A percentile compares a stretch with the other conserved stretches of the same genome.
These are phyloP conservation scores for Scheffersomyces cryptocercus DNA, from an alignment of 1,139 yeast genomes.

Conservation along the genomic window DNA sequence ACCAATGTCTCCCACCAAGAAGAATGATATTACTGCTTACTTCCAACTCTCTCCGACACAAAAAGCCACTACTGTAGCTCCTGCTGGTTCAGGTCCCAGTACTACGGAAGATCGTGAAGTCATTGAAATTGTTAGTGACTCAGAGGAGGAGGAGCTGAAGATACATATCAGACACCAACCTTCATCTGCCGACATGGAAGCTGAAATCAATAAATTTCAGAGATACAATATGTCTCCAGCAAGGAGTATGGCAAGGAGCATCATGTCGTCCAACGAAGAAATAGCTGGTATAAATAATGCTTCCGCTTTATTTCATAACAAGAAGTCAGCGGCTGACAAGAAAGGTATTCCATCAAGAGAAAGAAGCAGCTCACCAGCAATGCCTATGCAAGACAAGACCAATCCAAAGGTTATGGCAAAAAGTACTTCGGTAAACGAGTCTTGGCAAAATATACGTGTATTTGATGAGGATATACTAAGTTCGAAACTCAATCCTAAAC, in stretches of 20 bases:
- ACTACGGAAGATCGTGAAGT: slow-evolving; percentile 1
- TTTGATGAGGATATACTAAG: slow-evolving; percentile 35
- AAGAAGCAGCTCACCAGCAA: not conserved
- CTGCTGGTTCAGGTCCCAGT: not conserved
- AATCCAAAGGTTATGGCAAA: not conserved
- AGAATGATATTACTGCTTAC: slow-evolving; percentile 4
- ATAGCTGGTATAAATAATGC: not conserved
- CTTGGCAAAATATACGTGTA: slow-evolving; percentile 19
- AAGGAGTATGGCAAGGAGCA: slow-evolving; percentile 4
- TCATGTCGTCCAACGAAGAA: not conserved
- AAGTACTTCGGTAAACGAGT: too few relatives aligned
- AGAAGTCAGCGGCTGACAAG: not conserved
- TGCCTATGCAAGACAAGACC: not conserved
- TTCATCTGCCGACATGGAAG: slow-evolving; percentile 17
- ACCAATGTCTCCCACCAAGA: not conserved
- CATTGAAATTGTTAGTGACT: slow-evolving; percentile 26
- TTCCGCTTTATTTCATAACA: not conserved
- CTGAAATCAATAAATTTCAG: slow-evolving; percentile 18
- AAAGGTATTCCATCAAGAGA: not conserved
- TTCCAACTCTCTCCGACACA: slow-evolving; percentile 8
- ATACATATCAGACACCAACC: not conserved
- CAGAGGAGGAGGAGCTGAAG: slow-evolving; percentile 21
- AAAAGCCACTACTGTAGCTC: not conserved
- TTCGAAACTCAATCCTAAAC: slow-evolving; percentile 21
- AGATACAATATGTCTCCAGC: slow-evolving; percentile 11